Evolutionary conservation across 2,329 filamentous ascomycete species (phyloP), one percentile per base, ranked within the genome.

Genomic region (Alternaria sp.): DNA sequence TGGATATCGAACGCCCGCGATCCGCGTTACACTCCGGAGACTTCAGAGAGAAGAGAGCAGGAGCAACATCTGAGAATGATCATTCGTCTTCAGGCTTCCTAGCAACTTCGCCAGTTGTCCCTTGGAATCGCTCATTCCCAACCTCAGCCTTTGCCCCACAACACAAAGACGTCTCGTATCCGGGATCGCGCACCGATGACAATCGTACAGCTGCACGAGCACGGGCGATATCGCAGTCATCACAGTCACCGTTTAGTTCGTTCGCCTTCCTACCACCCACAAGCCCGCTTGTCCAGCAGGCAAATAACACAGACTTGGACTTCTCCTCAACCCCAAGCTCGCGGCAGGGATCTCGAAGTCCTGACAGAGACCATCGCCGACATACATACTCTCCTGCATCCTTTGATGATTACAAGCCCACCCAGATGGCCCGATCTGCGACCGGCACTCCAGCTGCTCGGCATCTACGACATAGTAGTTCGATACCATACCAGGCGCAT

Each of bases 251-350:
- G 1, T 84, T 92, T 14, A 90, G 89, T 2, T 93, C 88, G 69
- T 97, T 97, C 76, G 85, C 91, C 32, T 91, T 97, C 63, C 91
- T 94, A 79, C 88, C 92, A 3, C 94, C 95, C 0, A 98, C 95
- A 2, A 98, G 94, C 71, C 95, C 95, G 14, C 83, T 99, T 11
- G 94, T 96, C 1, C 90, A 97, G 72, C 93, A 93, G 43, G 89
- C 93, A 72, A 96, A 90, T 79, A 95, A 94, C 68, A 90, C 92
- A 7, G 92, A 95, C 67, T 74, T 90, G 22, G 89, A 92, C 59
- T 83, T 90, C 49, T 83, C 87, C 2, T 82, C 86, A 6, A 68
- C 66, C 40, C 71, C 64, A 82, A 57, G 60, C 63, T 75, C 76
- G 38, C 68, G 77, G 51, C 75, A 76, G 44, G 63, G 67, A 18